Evolutionary conservation across 345 rosid genomes (phyloP).

Genomic region (Brassica cretica): DNA sequence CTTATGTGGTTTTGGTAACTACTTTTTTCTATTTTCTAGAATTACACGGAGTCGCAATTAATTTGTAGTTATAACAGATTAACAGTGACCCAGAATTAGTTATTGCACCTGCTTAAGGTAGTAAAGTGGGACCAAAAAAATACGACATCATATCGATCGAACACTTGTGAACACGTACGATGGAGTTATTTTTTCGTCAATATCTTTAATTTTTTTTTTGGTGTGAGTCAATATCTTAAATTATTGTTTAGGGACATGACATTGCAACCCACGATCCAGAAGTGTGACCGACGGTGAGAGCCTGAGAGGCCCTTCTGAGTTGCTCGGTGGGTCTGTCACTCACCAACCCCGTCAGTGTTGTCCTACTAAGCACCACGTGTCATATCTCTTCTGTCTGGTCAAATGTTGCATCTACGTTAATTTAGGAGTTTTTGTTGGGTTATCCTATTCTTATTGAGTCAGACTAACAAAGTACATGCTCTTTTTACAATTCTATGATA

Average conservation of each 20-base stretch:
- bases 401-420: constrained; percentile 37
- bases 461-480: constrained; percentile 33
- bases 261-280: constrained; percentile 27
- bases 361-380: constrained; percentile 32
- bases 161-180: constrained; percentile 25
- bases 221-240: neutral
- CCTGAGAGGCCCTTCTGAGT: constrained; percentile 26
- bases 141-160: neutral
- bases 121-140: constrained; percentile 29
- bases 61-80: neutral
- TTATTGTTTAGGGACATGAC: constrained; percentile 26
- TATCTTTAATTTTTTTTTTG: neutral
- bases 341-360: constrained; percentile 27
- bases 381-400: constrained; percentile 27
- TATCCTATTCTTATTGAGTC: constrained; percentile 17
- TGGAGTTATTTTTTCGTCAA: neutral
- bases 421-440: constrained; percentile 9
- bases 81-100: constrained; percentile 16
- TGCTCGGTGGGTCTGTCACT: constrained; percentile 26
- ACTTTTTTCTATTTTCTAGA: constrained; percentile 1
- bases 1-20: constrained; percentile 3
- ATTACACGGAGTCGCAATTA: neutral
- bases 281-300: constrained; percentile 16
- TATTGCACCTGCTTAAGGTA: constrained; percentile 8
- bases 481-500: constrained; percentile 13